Base-by-base conservation (phyloP, 73 alveolate species). In the Durusdinium trenchii region DNA sequence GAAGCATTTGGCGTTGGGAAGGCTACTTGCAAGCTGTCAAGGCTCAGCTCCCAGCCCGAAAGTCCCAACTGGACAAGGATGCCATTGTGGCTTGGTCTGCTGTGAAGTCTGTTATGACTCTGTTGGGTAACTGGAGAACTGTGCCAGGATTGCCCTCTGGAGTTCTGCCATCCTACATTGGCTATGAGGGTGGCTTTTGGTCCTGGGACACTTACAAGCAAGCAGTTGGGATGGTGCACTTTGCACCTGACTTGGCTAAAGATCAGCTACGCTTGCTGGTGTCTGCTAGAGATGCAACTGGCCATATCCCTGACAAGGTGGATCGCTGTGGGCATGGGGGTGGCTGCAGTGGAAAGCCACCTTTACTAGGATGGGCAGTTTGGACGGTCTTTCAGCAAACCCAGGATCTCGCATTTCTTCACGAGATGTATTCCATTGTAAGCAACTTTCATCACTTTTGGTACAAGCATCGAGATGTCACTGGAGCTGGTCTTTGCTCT, bases 201-300 rank as follows among this genome's bases (percentile, higher is more conserved):
- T 91, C 98, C 45, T 91, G 98, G 98, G 98, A 91, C 45, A 91
- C 90, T 20, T 91, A 91, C 78, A 91, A 91, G 50, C 98, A 91
- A 50, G 98, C 98, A 2, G 98, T 91, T 42, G 98, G 98, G 40
- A 91, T 91, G 98, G 98, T 48, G 3, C 45, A 42, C 51, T 91
- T 91, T 91, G 98, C 90, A 20, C 98, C 98, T 18, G 61, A 91
- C 26, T 35, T 91, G 51, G 98, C 98, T 45, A 67, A 91, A 36
- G 98, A 91, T 48, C 98, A 91, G 38, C 98, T 91, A 3, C 75
- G 98, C 40, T 48, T 91, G 76, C 50, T 91, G 67, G 89, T 71
- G 6, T 91, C 98, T n/a, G 98, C 98, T 43, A 50, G 48, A 46
- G 75, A 91, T 28, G 75, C 30, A 30, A 32, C 38, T 16, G 98